Conservation (phyloP, 2,329 filamentous ascomycete species). For the Bipolaris victoriae region DNA sequence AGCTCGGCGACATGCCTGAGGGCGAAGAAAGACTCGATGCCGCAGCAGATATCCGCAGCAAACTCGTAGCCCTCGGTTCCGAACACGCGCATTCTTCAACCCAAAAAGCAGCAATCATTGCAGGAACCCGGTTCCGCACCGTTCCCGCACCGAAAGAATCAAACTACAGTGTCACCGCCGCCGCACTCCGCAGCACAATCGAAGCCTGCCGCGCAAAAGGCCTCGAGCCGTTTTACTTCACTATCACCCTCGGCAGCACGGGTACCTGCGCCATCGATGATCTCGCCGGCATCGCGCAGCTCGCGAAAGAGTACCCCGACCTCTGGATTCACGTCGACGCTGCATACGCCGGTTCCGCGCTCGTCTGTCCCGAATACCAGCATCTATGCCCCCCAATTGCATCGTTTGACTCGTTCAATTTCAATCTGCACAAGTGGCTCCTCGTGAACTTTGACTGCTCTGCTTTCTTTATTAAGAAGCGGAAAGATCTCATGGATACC, state of each 20-base stretch:
- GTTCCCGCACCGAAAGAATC: constrained; percentile 68
- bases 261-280: constrained; percentile 88
- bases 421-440: constrained; percentile 98
- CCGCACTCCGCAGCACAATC: constrained; percentile 66
- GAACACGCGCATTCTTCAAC: constrained; percentile 82
- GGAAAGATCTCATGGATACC: constrained; percentile 77
- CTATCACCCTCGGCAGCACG: constrained; percentile 83
- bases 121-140: constrained; percentile 79
- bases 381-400: constrained; percentile 67
- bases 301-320: constrained; percentile 60
- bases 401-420: constrained; percentile 84
- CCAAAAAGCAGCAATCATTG: constrained; percentile 84
- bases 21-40: constrained; percentile 58
- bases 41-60: constrained; percentile 68
- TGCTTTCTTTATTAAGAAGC: constrained; percentile 77
- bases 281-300: constrained; percentile 70
- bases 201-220: constrained; percentile 70
- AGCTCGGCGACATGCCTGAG: constrained; percentile 36
- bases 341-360: constrained; percentile 86
- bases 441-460: constrained; percentile 88
- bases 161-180: constrained; percentile 73
- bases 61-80: constrained; percentile 80
- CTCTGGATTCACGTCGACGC: constrained; percentile 95
- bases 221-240: constrained; percentile 85
- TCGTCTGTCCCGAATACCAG: constrained; percentile 82